Evolutionary conservation across 345 rosid genomes (phyloP).

Genomic region (Acer yangbiense): DNA sequence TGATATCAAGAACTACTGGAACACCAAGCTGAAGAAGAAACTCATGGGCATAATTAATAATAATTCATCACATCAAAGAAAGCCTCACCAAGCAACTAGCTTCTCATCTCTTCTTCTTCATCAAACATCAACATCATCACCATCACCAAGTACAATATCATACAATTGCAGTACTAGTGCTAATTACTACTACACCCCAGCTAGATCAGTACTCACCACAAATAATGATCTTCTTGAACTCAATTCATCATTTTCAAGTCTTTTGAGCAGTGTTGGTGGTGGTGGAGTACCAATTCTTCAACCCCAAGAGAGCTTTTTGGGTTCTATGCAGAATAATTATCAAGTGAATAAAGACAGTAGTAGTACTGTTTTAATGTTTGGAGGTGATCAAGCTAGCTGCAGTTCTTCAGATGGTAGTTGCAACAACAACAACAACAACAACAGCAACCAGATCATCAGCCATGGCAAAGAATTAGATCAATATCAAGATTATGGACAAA

Average conservation of each 20-base stretch:
- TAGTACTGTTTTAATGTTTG: conserved; percentile 27
- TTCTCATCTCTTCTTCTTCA: conserved; percentile 35
- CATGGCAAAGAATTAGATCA: conserved; percentile 34
- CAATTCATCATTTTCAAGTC: conserved; percentile 35
- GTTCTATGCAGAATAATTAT: conserved; percentile 26
- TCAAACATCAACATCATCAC: conserved; percentile 33
- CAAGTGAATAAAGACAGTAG: conserved; percentile 27
- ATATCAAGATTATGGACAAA: conserved; percentile 19
- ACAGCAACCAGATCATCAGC: conserved; percentile 31
- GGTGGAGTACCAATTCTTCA: conserved; percentile 24
- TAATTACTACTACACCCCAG: conserved; percentile 21
- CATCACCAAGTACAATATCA: conserved; percentile 32
- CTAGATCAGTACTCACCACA: conserved; percentile 26
- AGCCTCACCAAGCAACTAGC: conserved; percentile 23
- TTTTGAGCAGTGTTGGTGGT: conserved; percentile 30
- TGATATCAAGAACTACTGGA: conserved; percentile 93
- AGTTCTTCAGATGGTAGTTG: conserved; percentile 69
- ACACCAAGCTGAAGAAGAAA: conserved; percentile 91
- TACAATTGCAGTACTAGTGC: conserved; percentile 14
- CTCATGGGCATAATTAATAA: conserved; percentile 42
- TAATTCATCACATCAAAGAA: conserved; percentile 6
- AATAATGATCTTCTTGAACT: conserved; percentile 18
- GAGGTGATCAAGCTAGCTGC: conserved; percentile 48
- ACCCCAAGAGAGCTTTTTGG: conserved; percentile 31
- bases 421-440: conserved; percentile 32